Conservation (phyloP, 1,284 basidiomycete species). For the Microbotryum intermedium region DNA sequence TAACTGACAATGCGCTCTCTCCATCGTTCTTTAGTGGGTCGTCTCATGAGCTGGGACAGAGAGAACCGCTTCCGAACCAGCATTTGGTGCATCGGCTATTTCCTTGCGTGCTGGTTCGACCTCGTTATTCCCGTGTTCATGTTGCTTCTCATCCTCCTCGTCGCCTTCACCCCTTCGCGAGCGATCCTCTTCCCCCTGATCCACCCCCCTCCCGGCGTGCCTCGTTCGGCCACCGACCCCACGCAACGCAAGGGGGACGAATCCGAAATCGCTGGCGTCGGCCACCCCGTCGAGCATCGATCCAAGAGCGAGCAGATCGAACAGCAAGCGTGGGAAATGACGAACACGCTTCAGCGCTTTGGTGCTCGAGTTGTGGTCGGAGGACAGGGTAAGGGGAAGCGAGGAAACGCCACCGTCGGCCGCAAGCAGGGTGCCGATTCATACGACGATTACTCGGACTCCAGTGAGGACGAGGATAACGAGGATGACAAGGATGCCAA, state of each 20-base stretch:
- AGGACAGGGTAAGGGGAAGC: conserved; percentile 35
- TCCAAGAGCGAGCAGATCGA: conserved; percentile 43
- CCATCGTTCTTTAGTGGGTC: background rate
- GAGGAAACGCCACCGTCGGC: conserved; percentile 41
- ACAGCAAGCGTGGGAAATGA: conserved; percentile 43
- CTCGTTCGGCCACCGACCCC: conserved; percentile 42
- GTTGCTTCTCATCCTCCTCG: conserved; percentile 41
- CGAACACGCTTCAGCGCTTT: conserved; percentile 39
- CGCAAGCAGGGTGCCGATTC: conserved; percentile 32
- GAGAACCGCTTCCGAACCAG: conserved; percentile 15
- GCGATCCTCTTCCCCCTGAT: conserved; percentile 44
- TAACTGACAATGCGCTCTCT: too few relatives aligned
- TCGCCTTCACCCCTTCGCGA: conserved; percentile 45
- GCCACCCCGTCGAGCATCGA: conserved; percentile 38
- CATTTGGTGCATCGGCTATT: conserved; percentile 38
- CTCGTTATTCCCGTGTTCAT: conserved; percentile 42
- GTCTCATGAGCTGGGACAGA: conserved; percentile 22
- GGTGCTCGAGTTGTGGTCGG: conserved; percentile 37
- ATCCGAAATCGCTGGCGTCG: conserved; percentile 39
- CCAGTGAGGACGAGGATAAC: conserved; percentile 6
- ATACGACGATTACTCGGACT: conserved; percentile 9
- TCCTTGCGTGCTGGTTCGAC: conserved; percentile 44
- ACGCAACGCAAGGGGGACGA: conserved; percentile 42
- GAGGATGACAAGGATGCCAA: conserved; percentile 34
- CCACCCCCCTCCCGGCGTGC: conserved; percentile 38